Evolutionary conservation across 2,329 filamentous ascomycete genomes (phyloP), one percentile per base, ranked within the genome.

Genomic region (Neofusicoccum sp.): DNA sequence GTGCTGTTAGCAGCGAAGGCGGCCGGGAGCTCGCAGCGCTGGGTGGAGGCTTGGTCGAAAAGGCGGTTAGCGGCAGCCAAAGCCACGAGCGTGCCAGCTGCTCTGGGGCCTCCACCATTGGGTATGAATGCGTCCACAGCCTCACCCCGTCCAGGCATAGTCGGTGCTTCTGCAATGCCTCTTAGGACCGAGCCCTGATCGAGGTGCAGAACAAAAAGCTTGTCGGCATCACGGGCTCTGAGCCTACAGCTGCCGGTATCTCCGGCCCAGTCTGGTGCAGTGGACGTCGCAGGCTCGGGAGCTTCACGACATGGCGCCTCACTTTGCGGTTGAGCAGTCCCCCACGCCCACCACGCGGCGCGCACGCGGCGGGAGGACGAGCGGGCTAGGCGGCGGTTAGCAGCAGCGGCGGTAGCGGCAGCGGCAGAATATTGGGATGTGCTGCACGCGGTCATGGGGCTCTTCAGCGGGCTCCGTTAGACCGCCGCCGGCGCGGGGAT

Each of bases 261-360:
- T 30, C 26, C 38, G 51, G 8, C 51, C 51, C 36, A 56, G 36
- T 28, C 51, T 56, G 51, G 38, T 16, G 51, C 51, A 56, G 36
- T 43, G 38, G n/a, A 33, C 16, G 51, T 56, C 51, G 51, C 38
- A 56, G 26, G 14, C 16, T 16, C 14, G 4, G 34, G 24, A 28
- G 51, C 36, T 54, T 34, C 36, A 30, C 41, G 34, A 53, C 48
- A 41, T 30, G n/a, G 38, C 14, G 34, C 48, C 2, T 38, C 48
- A 30, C 45, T n/a, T 49, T 16, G 30, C 48, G 11, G 31, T 53
- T 38, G 24, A 30, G 36, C n/a, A 31, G 26, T 41, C 20, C 24
- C 41, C 34, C 49, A 41, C 36, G 20, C 20, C 20, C 20, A 20
- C 12, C 36, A 28, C 12, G 36, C 31, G 34, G 33, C 20, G 41